Evolutionary conservation across 768 basidiomycete genomes (phyloP), one percentile per base, ranked within the genome.

Genomic region (Trametes elegans): DNA sequence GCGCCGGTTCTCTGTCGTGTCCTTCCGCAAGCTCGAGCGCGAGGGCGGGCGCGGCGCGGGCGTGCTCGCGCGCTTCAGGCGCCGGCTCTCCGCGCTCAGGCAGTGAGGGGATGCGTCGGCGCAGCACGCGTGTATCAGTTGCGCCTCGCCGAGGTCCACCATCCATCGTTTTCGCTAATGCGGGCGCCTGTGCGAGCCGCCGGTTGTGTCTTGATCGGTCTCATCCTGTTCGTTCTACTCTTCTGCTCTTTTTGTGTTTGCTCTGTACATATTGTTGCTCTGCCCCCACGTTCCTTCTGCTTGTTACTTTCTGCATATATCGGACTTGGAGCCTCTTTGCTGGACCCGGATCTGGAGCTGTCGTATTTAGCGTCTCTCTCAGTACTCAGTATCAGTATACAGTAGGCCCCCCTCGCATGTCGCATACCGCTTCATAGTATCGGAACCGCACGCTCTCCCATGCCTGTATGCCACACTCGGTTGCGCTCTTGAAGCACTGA

Each of bases 1-100:
- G 3, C 42, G 55, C 1, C 48, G 45, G 8, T 58, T 58, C 46
- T 53, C 51, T 1, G 32, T 49, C 6, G 28, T 41, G 7, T 53
- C 57, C 27, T 58, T 58, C 50, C 31, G 57, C 21, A 38, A 38
- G 11, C 28, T 41, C 19, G 21, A 46, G 11, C 6, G 32, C n/a
- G 53, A 47, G 16, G 43, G 45, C 19, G 27, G 27, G 2, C 19
- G 8, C 0, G 26, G 36, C 10, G 36, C 11, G 14, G 49, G 55
- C 43, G 24, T 57, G 42, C 35, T 57, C 14, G 42, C 55, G 28
- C 55, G 55, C 14, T 50, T 57, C 36, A 50, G 21, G 27, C 41
- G 55, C 3, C 55, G 55, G 28, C 19, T 57, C 27, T 50, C 36
- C n/a, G 18, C 49, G 10, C 31, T 55, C 10, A 24, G 43, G 7